phyloP scores from a whole-genome alignment of 2,329 filamentous ascomycete species.

The Ceratocystis cacaofunesta region DNA sequence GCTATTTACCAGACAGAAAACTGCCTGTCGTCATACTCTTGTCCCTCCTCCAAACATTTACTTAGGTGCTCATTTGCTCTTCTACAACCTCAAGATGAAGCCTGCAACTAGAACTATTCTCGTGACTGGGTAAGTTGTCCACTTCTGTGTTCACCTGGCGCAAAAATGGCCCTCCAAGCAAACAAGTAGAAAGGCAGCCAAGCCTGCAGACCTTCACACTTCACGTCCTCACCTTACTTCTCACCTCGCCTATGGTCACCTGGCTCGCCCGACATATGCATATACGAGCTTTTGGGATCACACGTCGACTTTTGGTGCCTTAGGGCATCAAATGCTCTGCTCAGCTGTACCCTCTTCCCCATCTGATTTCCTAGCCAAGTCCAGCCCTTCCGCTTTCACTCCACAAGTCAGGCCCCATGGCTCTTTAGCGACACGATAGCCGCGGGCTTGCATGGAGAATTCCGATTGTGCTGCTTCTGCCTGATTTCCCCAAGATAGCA shows the following conservation, averaged over 20 bases:
- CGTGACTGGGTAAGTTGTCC: constrained; percentile 63
- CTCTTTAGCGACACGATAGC: constrained; percentile 11
- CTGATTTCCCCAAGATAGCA: constrained; percentile 9
- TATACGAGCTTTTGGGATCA: not conserved
- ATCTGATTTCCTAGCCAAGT: not conserved
- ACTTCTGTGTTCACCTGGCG: not conserved
- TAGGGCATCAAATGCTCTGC: not conserved
- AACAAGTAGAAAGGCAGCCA: not conserved
- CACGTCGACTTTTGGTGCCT: not conserved
- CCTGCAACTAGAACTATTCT: constrained; percentile 82
- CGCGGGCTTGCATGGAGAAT: not conserved
- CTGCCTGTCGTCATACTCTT: not conserved
- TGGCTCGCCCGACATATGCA: not conserved
- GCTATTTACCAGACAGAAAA: not conserved
- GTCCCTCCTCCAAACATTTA: not conserved
- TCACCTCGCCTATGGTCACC: not conserved
- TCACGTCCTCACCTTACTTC: not conserved
- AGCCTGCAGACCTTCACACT: not conserved
- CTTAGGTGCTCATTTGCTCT: not conserved
- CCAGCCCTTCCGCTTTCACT: not conserved
- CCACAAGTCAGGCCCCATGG: not conserved
- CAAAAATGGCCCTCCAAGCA: not conserved
- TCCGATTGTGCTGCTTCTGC: not conserved
- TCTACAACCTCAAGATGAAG: constrained; percentile 20
- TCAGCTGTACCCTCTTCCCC: not conserved